phyloP scores from a whole-genome alignment of 495 filamentous ascomycete species.

The Aeminium ludgeri region DNA sequence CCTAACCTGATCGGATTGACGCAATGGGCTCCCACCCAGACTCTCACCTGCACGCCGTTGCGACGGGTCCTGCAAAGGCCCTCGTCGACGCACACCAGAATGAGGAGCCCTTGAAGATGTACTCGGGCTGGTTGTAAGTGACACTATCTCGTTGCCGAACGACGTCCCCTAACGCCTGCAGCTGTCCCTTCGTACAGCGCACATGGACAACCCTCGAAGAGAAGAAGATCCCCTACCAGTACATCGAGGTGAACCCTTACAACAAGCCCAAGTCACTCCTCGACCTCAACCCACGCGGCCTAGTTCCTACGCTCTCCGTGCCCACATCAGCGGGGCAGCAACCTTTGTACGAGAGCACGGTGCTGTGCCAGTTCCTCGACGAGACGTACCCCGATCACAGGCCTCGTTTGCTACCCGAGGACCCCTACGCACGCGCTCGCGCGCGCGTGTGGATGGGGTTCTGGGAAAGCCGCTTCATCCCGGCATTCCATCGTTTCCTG shows the following conservation, averaged over 20 bases:
- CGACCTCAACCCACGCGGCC: constrained; percentile 33
- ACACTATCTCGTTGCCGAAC: constrained; percentile 22
- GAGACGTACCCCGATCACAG: constrained; percentile 39
- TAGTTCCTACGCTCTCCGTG: constrained; percentile 47
- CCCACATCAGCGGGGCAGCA: constrained; percentile 20
- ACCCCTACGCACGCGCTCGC: constrained; percentile 41
- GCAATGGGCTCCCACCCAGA: constrained; percentile 25
- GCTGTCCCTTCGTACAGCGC: constrained; percentile 36
- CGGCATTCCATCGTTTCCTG: constrained; percentile 45
- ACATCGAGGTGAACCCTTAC: constrained; percentile 36
- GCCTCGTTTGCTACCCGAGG: constrained; percentile 33
- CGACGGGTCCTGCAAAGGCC: constrained; percentile 34
- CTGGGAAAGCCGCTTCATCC: constrained; percentile 43
- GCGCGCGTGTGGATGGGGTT: constrained; percentile 55
- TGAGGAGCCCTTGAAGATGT: constrained; percentile 41
- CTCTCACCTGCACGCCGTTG: constrained; percentile 33
- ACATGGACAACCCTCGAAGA: constrained; percentile 51
- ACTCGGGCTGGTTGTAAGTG: constrained; percentile 40
- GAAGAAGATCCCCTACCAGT: constrained; percentile 54
- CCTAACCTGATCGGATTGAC: neutral
- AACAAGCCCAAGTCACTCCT: constrained; percentile 3
- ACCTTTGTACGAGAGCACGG: constrained; percentile 48
- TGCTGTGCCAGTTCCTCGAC: constrained; percentile 55
- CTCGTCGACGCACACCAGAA: constrained; percentile 33
- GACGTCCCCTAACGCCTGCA: constrained; percentile 14